Conservation (phyloP, 345 rosid species). For the Hevea brasiliensis region DNA sequence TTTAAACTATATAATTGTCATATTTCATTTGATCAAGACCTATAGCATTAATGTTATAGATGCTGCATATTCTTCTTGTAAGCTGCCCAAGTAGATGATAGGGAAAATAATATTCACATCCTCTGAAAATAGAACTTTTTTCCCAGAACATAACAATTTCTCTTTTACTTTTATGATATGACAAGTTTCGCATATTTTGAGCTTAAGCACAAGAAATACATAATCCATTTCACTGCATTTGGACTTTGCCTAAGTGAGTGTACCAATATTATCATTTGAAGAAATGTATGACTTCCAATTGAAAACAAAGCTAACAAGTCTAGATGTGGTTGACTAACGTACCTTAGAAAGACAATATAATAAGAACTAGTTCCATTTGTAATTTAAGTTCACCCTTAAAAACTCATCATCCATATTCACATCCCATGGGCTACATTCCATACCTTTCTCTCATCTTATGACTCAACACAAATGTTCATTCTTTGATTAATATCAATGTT, state of each 20-base stretch:
- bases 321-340: background rate
- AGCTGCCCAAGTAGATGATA: no score
- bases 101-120: background rate
- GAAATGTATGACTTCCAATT: background rate
- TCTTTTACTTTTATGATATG: background rate
- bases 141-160: background rate
- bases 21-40: background rate
- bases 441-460: no score
- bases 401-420: no score
- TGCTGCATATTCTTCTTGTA: slow-evolving; percentile 1
- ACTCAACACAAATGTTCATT: background rate
- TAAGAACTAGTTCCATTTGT: no score
- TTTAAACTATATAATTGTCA: background rate
- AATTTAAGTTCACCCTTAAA: no score
- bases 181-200: background rate
- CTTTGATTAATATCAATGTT: background rate
- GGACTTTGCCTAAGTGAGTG: background rate
- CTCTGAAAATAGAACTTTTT: background rate
- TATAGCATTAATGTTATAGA: no score
- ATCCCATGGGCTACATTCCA: background rate
- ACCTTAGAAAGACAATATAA: no score
- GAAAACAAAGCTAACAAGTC: background rate
- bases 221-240: background rate
- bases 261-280: background rate
- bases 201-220: background rate